Conservation (phyloP, 2,329 filamentous ascomycete species). For the Davidsoniella neocaledoniae region DNA sequence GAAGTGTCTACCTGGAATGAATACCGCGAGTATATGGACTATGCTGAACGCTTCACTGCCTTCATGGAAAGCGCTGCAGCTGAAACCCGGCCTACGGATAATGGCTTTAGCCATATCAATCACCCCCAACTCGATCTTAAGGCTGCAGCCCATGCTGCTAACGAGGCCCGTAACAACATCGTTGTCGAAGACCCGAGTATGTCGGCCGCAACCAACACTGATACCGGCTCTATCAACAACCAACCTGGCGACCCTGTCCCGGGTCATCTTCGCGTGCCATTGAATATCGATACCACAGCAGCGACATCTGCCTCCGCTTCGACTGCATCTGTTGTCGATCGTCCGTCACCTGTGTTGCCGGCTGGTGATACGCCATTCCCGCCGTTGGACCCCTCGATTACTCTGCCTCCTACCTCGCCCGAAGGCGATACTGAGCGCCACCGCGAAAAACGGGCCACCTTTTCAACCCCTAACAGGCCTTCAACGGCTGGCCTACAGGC, state of each 20-base stretch:
- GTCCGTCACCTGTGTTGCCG: slow-evolving; percentile 26
- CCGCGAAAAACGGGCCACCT: slow-evolving; percentile 37
- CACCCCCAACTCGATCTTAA: slow-evolving; percentile 15
- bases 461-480: slow-evolving; percentile 36
- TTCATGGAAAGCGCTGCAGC: slow-evolving; percentile 38
- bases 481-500: slow-evolving; percentile 16
- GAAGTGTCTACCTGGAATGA: slow-evolving; percentile 87
- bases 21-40: slow-evolving; percentile 70
- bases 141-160: slow-evolving; percentile 15
- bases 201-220: background rate
- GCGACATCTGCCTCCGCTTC: slow-evolving; percentile 12
- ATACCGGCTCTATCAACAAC: slow-evolving; percentile 1
- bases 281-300: slow-evolving; percentile 17
- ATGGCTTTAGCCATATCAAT: slow-evolving; percentile 18
- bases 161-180: slow-evolving; percentile 18
- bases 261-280: slow-evolving; percentile 5
- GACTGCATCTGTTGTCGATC: slow-evolving; percentile 17
- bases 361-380: slow-evolving; percentile 31
- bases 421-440: slow-evolving; percentile 1
- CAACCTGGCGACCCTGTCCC: background rate
- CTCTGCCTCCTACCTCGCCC: slow-evolving; percentile 8
- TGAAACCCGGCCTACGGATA: slow-evolving; percentile 25
- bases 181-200: slow-evolving; percentile 3
- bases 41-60: slow-evolving; percentile 60
- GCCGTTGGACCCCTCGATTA: slow-evolving; percentile 24